A percentile compares a stretch with the other conserved stretches of the same genome.
These are phyloP conservation scores for Crithidia bombi DNA, from an alignment of 208 protist species.

Conservation along the genomic window DNA sequence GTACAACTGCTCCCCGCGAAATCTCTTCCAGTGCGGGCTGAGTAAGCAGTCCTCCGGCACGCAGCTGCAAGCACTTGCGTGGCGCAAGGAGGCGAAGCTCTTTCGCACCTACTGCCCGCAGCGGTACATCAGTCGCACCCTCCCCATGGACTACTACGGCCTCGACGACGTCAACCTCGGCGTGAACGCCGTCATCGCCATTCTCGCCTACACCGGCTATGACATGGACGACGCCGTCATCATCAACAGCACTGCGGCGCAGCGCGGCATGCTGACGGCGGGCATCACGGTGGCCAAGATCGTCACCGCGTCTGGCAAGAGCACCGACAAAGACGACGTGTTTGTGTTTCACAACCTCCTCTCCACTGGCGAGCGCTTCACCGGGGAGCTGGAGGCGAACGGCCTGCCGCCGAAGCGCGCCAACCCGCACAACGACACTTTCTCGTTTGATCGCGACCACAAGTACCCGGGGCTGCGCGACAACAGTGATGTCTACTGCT, in stretches of 20 bases:
- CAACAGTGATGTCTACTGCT: constrained; percentile 84
- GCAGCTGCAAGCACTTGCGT: constrained; percentile 90
- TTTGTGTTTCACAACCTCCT: constrained; percentile 90
- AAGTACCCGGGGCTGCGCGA: constrained; percentile 71
- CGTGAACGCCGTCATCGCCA: constrained; percentile 99
- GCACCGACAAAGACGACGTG: constrained; percentile 52
- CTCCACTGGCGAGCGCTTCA: constrained; percentile 71
- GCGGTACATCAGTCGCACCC: constrained; percentile 94
- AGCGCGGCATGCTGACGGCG: constrained; percentile 98
- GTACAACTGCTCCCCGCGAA: constrained; percentile 99
- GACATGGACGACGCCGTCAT: constrained; percentile 99
- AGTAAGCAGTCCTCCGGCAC: constrained; percentile 99
- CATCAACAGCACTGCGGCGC: constrained; percentile 97
- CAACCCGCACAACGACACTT: constrained; percentile 45
- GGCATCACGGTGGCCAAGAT: constrained; percentile 94
- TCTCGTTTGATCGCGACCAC: constrained; percentile 83
- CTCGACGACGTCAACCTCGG: constrained; percentile 98
- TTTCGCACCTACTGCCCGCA: constrained; percentile 98
- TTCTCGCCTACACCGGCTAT: constrained; percentile 99
- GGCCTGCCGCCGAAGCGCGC: constrained; percentile 76
- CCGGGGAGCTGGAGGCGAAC: constrained; percentile 61
- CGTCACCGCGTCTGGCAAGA: constrained; percentile 58
- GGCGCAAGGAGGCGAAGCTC: constrained; percentile 98
- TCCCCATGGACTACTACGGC: constrained; percentile 92
- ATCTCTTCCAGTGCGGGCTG: constrained; percentile 99